Base-by-base conservation (phyloP, 2,329 filamentous ascomycete genomes). In the Ascochyta fabae region DNA sequence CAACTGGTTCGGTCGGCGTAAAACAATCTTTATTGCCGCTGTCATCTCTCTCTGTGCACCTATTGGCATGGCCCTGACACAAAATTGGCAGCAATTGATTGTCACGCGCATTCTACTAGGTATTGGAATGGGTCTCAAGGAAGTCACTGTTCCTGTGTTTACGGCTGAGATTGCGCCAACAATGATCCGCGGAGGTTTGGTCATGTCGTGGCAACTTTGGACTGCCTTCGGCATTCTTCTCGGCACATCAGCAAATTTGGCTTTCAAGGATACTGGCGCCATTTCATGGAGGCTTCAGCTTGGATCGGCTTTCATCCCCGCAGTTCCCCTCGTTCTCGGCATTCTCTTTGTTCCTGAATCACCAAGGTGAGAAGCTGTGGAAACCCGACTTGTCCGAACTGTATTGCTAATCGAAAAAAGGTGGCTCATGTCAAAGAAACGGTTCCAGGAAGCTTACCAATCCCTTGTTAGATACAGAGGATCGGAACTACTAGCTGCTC, bases 151-250 rank as follows among this genome's bases (percentile, higher is more conserved):
- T 0, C 79, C 79, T 16, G 68, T 72, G 3, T 81, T 80, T 58
- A 77, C 78, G 0, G 79, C 80, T 1, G 81, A 83, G 60, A 78
- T 77, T 46, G 73, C 78, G 0, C 81, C 80, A 0, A 78, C 80
- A 1, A 76, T 71, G 3, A 81, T 83, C 33, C 76, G 81, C 51
- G 81, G 81, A 22, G 79, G 76, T 12, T 64, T 81, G 0, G 79
- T 79, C 23, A 81, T 80, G 77, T 71, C 69, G 31, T 81, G 78
- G 78, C 78, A 80, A 46, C 72, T 80, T 45, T 78, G 73, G 72
- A 74, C 70, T 0, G 71, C 73, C 1, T 75, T 80, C 46, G 79
- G 79, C 2, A 81, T 81, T 61, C 78, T 81, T 65, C 67, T 80
- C 0, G 78, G 78, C 4, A 75, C 70, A 67, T 75, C 12, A 75